Percentiles rank a stretch among this genome's conserved stretches.
Evolutionary conservation across 371 early-diverging fungal species (phyloP).

Genomic region (Lichtheimia ornata): DNA sequence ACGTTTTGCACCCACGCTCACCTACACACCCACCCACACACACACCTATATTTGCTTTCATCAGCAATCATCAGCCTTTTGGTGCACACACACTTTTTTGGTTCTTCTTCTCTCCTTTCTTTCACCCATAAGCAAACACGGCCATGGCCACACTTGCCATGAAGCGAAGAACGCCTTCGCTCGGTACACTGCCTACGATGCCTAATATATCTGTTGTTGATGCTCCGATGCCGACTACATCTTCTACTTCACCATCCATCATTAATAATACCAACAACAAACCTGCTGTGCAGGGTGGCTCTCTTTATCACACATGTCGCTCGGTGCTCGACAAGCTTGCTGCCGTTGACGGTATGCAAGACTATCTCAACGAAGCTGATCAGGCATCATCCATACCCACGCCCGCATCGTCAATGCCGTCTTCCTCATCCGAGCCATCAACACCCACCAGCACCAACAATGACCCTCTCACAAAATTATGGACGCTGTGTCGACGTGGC

Average conservation of each 20-base stretch:
- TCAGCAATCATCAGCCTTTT: not conserved
- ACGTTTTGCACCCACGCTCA: not conserved
- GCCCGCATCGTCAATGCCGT: slow-evolving; percentile 19
- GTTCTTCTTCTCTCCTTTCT: slow-evolving; percentile 2
- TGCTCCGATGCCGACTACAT: slow-evolving; percentile 24
- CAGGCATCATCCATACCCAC: not conserved
- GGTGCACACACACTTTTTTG: not conserved
- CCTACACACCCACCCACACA: slow-evolving; percentile 2
- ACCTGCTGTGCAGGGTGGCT: slow-evolving; percentile 36
- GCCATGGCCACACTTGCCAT: slow-evolving; percentile 24
- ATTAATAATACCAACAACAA: slow-evolving; percentile 36
- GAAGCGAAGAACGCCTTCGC: slow-evolving; percentile 36
- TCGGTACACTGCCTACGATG: slow-evolving; percentile 25
- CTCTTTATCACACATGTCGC: slow-evolving; percentile 68
- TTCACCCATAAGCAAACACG: not conserved
- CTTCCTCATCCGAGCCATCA: slow-evolving; percentile 30
- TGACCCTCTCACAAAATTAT: slow-evolving; percentile 87
- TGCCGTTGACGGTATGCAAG: slow-evolving; percentile 60
- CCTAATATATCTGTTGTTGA: slow-evolving; percentile 24
- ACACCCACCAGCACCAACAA: slow-evolving; percentile 28
- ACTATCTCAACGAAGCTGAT: slow-evolving; percentile 48
- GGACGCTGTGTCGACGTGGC: slow-evolving; percentile 87
- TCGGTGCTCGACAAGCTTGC: slow-evolving; percentile 60
- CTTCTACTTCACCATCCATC: slow-evolving; percentile 12
- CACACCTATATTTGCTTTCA: not conserved